Evolutionary conservation across 768 basidiomycete genomes (phyloP).

Genomic region (Mycena metata): DNA sequence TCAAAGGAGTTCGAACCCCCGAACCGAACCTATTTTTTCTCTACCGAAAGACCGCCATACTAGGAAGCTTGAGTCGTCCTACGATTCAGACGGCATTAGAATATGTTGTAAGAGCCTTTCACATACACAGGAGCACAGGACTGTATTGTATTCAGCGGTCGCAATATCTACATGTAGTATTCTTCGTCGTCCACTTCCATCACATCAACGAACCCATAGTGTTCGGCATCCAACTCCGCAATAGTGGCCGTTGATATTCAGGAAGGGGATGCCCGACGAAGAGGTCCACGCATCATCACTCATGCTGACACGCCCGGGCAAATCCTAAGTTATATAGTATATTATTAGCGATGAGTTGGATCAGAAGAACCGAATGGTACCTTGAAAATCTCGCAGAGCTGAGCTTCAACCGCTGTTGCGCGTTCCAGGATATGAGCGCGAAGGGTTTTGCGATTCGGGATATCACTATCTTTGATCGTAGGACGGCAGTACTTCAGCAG

Average conservation of each 20-base stretch:
- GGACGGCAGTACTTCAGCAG: not conserved
- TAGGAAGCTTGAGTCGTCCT: too few relatives aligned
- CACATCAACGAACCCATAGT: too few relatives aligned
- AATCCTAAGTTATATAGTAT: not conserved
- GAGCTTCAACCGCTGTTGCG: not conserved
- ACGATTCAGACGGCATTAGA: too few relatives aligned
- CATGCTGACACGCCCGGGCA: slow-evolving; percentile 1
- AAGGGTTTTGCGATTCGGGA: not conserved
- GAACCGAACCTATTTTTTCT: too few relatives aligned
- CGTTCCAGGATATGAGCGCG: not conserved
- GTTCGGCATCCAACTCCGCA: too few relatives aligned
- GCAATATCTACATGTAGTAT: too few relatives aligned
- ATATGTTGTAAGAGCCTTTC: too few relatives aligned
- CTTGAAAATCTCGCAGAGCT: slow-evolving; percentile 1
- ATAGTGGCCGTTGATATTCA: slow-evolving; percentile 39
- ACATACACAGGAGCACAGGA: too few relatives aligned
- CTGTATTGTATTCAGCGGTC: too few relatives aligned
- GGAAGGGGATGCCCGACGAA: slow-evolving; percentile 33
- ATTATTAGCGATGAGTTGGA: not conserved
- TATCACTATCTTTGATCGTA: not conserved
- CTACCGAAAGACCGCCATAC: too few relatives aligned
- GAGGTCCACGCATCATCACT: slow-evolving; percentile 39
- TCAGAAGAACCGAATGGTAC: not conserved
- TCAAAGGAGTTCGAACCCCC: too few relatives aligned
- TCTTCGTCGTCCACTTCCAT: too few relatives aligned